A percentile compares a stretch with the other conserved stretches of the same genome.
These are phyloP conservation scores for Acanthamoeba sp. DNA, from an alignment of 208 protist genomes.

Conservation along the genomic window DNA sequence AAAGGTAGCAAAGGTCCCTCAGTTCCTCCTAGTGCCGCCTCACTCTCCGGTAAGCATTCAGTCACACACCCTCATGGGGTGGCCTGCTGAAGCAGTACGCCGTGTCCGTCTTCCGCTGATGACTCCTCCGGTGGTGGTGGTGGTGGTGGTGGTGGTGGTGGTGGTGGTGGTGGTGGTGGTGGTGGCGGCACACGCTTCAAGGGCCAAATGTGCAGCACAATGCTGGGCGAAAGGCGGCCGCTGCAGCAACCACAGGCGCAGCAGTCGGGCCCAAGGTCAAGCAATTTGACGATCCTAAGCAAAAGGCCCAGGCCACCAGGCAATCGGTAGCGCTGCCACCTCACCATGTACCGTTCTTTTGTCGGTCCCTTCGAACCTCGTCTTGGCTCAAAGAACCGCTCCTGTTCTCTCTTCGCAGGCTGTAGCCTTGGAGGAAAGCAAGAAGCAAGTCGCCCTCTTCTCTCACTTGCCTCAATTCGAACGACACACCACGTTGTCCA, in stretches of 20 bases:
- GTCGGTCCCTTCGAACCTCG: not conserved
- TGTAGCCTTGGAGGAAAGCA: not conserved
- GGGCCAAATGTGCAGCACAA: too few relatives aligned
- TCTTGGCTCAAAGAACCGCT: too few relatives aligned
- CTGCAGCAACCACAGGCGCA: not conserved
- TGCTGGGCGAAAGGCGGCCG: not conserved
- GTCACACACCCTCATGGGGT: too few relatives aligned
- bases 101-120: too few relatives aligned
- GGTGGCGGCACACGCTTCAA: too few relatives aligned
- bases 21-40: not conserved
- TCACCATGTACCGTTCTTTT: not conserved
- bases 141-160: too few relatives aligned
- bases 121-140: too few relatives aligned
- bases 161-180: too few relatives aligned
- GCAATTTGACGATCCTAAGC: not conserved
- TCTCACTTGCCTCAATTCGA: slow-evolving; percentile 85
- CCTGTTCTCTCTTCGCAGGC: not conserved
- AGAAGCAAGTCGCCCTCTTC: slow-evolving; percentile 81
- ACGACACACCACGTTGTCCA: not conserved
- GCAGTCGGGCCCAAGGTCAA: not conserved
- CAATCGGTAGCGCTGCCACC: not conserved
- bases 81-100: too few relatives aligned
- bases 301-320: slow-evolving; percentile 9
- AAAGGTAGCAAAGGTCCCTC: not conserved
- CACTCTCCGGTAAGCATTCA: not conserved